Percentiles rank a stretch among this genome's conserved stretches.
These are phyloP conservation scores for Vinca minor DNA, from an alignment of 257 asterid genomes.

Conservation along the genomic window DNA sequence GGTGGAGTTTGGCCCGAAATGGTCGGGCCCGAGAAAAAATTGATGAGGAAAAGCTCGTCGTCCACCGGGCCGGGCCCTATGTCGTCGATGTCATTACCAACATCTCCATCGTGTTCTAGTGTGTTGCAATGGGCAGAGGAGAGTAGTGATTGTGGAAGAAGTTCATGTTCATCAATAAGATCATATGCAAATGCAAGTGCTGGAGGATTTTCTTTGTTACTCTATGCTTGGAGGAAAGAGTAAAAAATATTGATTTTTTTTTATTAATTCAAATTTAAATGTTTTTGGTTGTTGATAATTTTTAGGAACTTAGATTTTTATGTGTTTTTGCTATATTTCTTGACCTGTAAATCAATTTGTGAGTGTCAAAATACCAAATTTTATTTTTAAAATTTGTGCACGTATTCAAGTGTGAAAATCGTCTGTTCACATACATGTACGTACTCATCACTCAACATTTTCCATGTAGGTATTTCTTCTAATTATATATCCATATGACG, in stretches of 20 bases:
- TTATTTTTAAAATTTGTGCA: too few relatives aligned
- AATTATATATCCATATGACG: too few relatives aligned
- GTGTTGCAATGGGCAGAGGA: constrained; percentile 41
- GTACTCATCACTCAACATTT: too few relatives aligned
- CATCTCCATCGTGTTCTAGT: constrained; percentile 29
- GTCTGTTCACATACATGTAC: too few relatives aligned
- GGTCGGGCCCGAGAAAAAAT: constrained; percentile 32
- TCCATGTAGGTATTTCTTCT: too few relatives aligned
- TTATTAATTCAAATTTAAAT: not conserved
- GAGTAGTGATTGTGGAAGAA: constrained; percentile 34
- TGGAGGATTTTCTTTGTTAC: constrained; percentile 29
- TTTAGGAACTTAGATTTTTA: not conserved
- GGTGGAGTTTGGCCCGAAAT: constrained; percentile 38
- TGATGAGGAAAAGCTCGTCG: constrained; percentile 31
- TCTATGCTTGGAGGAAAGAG: constrained; percentile 42
- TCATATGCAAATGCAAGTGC: constrained; percentile 23
- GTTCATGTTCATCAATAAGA: constrained; percentile 34
- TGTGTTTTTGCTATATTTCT: not conserved
- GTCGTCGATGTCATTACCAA: constrained; percentile 12
- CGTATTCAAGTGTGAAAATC: too few relatives aligned
- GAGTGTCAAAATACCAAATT: not conserved
- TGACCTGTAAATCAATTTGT: not conserved
- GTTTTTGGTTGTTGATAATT: not conserved
- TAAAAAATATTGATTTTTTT: constrained; percentile 6
- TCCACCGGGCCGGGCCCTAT: not conserved